Evolutionary conservation across 1,284 basidiomycete genomes (phyloP).

Genomic region (Pisolithus thermaeus): DNA sequence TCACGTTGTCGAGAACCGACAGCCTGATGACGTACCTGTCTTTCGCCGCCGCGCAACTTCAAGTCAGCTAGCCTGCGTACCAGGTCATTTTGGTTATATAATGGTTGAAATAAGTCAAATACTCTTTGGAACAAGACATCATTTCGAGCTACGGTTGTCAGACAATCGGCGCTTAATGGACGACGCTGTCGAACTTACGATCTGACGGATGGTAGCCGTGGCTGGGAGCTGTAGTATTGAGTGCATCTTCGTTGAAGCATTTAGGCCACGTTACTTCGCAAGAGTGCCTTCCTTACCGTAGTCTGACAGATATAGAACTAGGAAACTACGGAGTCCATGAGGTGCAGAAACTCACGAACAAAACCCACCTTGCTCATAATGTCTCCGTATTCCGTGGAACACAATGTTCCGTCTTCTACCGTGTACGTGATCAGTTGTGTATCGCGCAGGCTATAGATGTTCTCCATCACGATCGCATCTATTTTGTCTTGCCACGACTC

Average conservation of each 20-base stretch:
- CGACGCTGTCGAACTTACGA: conserved; percentile 42
- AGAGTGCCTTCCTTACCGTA: conserved; percentile 40
- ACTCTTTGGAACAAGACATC: conserved; percentile 68
- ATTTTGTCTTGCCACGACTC: conserved; percentile 66
- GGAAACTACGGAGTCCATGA: conserved; percentile 1
- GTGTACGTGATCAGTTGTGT: conserved; percentile 52
- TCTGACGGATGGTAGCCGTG: conserved; percentile 50
- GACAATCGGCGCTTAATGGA: not conserved
- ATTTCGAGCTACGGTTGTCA: conserved; percentile 50
- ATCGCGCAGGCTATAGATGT: conserved; percentile 52
- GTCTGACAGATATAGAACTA: conserved; percentile 70
- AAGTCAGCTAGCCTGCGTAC: conserved; percentile 52
- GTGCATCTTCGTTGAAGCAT: conserved; percentile 48
- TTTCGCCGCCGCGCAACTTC: conserved; percentile 67
- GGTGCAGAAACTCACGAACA: conserved; percentile 2
- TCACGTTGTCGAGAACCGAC: not conserved
- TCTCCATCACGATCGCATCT: conserved; percentile 66
- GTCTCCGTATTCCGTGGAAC: conserved; percentile 70
- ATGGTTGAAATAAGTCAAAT: conserved; percentile 1
- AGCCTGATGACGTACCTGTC: conserved; percentile 39
- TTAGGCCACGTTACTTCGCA: not conserved
- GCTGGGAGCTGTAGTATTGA: conserved; percentile 55
- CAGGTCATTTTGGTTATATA: conserved; percentile 2
- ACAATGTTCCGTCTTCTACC: conserved; percentile 37
- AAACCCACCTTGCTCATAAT: conserved; percentile 74